Conservation (phyloP, 768 basidiomycete genomes). For the Fistulinella prunicolor region DNA sequence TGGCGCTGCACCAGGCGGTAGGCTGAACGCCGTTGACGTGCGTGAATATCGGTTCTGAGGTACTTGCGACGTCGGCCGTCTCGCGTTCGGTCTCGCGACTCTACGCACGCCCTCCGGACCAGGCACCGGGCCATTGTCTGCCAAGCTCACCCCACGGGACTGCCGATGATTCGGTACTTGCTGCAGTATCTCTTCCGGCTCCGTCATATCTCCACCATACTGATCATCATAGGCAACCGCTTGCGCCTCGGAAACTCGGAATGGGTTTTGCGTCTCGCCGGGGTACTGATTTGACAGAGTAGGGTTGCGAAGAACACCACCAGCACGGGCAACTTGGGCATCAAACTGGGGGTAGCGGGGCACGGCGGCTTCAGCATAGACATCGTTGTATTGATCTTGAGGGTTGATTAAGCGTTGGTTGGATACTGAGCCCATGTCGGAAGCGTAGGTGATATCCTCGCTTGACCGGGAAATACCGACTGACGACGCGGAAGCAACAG, state of each 20-base stretch:
- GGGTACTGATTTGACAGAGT: slow-evolving; percentile 39
- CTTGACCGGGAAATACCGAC: slow-evolving; percentile 43
- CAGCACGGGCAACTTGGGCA: slow-evolving; percentile 40
- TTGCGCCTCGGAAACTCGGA: slow-evolving; percentile 48
- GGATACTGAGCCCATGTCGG: slow-evolving; percentile 37
- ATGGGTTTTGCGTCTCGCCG: slow-evolving; percentile 54
- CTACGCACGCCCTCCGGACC: slow-evolving; percentile 75
- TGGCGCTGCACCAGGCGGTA: slow-evolving; percentile 77
- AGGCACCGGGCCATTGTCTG: slow-evolving; percentile 82
- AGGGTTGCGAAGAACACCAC: slow-evolving; percentile 39
- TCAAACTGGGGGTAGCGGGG: slow-evolving; percentile 36
- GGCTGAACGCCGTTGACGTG: slow-evolving; percentile 44
- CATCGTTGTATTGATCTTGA: slow-evolving; percentile 32
- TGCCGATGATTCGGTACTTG: slow-evolving; percentile 16
- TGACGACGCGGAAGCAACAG: slow-evolving; percentile 41
- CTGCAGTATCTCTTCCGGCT: slow-evolving; percentile 36
- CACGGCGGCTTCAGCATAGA: slow-evolving; percentile 17
- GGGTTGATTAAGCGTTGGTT: slow-evolving; percentile 44
- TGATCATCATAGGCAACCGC: slow-evolving; percentile 39
- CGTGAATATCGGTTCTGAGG: slow-evolving; percentile 74
- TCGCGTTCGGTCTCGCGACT: slow-evolving; percentile 57
- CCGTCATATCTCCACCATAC: slow-evolving; percentile 30
- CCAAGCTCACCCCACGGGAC: slow-evolving; percentile 69
- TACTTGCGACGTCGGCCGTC: slow-evolving; percentile 60
- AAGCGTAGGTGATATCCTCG: slow-evolving; percentile 37